Evolutionary conservation across 148 eudicot species (phyloP).

Genomic region (Dianthus caryophyllus): DNA sequence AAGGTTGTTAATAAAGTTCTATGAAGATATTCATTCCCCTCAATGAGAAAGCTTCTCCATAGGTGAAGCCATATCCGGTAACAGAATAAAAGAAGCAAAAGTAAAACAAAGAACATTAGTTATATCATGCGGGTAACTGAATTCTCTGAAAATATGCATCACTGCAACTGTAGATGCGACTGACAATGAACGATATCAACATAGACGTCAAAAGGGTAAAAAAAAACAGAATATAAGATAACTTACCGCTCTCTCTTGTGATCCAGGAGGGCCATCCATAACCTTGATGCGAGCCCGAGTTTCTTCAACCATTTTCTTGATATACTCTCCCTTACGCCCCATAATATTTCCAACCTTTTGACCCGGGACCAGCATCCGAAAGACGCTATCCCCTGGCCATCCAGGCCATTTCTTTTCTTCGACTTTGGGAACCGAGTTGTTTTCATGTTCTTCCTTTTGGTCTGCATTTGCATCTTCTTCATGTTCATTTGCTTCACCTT

Average conservation of each 20-base stretch:
- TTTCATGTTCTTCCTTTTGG: conserved; percentile 34
- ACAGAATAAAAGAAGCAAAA: neutral
- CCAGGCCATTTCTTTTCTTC: conserved; percentile 95
- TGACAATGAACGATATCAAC: neutral
- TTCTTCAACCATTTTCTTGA: conserved; percentile 92
- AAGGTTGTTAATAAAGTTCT: conserved; percentile 1
- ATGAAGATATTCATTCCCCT: conserved; percentile 4
- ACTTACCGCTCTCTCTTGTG: conserved; percentile 91
- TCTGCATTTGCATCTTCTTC: conserved; percentile 33
- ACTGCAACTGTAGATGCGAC: neutral
- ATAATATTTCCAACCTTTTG: conserved; percentile 92
- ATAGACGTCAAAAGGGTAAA: neutral
- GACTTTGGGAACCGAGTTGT: conserved; percentile 25
- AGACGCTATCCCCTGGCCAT: conserved; percentile 97
- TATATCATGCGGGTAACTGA: neutral
- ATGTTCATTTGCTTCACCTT: conserved; percentile 31
- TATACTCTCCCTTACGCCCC: conserved; percentile 95
- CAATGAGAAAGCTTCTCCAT: neutral
- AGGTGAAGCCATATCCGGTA: neutral
- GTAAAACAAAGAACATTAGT: too few species aligned
- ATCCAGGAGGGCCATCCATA: conserved; percentile 95
- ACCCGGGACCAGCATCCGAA: conserved; percentile 79
- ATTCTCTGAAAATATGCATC: conserved; percentile 6
- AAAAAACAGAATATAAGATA: conserved; percentile 2
- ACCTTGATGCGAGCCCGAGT: conserved; percentile 87